phyloP scores from a whole-genome alignment of 257 asterid species.

The Rhazya stricta region DNA sequence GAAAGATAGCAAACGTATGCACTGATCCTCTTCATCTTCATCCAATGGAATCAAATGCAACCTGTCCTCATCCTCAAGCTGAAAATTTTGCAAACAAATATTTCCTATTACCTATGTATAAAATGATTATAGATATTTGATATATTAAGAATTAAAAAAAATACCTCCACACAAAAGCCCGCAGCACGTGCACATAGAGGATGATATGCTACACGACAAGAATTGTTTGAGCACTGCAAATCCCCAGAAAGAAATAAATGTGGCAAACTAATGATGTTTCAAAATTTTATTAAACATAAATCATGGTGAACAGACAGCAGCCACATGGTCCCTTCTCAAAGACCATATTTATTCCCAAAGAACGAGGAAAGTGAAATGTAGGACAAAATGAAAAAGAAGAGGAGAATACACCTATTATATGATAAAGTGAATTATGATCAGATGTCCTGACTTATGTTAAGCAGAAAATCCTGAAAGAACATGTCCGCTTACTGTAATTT shows the following conservation, averaged over 20 bases:
- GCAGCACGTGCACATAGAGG: conserved; percentile 99
- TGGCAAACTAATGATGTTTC: conserved; percentile 9
- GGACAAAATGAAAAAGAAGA: not conserved
- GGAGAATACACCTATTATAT: not conserved
- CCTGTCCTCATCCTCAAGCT: conserved; percentile 90
- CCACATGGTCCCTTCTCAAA: not conserved
- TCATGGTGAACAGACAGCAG: not conserved
- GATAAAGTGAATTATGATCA: not conserved
- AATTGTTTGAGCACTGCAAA: conserved; percentile 80
- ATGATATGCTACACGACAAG: conserved; percentile 87
- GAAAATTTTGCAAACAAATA: conserved; percentile 15
- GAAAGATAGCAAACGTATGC: conserved; percentile 87
- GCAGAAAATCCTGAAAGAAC: not conserved
- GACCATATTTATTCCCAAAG: not conserved
- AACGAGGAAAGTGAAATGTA: not conserved
- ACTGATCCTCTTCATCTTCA: conserved; percentile 84
- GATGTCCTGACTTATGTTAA: not conserved
- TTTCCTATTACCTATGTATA: not conserved
- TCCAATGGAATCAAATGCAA: conserved; percentile 60
- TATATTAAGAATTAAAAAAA: conserved; percentile 6
- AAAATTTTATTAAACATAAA: conserved; percentile 5
- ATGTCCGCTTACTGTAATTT: not conserved
- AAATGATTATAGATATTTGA: conserved; percentile 4
- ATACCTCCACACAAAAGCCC: conserved; percentile 96
- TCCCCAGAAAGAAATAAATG: conserved; percentile 15